Percentiles rank a stretch among this genome's conserved stretches.
These are phyloP conservation scores for Suillus brevipes DNA, from an alignment of 768 basidiomycete species.

Conservation along the genomic window DNA sequence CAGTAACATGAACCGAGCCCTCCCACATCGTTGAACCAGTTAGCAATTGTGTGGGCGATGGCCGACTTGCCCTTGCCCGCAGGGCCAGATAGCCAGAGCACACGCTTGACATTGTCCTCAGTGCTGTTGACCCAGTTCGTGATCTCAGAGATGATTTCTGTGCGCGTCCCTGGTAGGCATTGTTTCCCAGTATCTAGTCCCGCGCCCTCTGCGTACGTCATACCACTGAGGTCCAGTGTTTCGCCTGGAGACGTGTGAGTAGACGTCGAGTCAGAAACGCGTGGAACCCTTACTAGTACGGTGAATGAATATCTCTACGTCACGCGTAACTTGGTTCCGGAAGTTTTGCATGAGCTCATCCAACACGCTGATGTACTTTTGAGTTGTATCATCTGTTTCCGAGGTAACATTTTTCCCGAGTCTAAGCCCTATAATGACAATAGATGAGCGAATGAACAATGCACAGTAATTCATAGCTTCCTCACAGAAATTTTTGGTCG, in stretches of 20 bases:
- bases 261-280: not conserved
- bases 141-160: constrained; percentile 27
- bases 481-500: constrained; percentile 8
- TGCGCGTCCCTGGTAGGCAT: constrained; percentile 24
- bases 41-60: constrained; percentile 18
- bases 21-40: not conserved
- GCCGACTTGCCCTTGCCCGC: not conserved
- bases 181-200: not conserved
- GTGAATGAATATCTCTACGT: not conserved
- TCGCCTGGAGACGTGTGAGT: not conserved
- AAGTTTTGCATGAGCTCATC: constrained; percentile 2
- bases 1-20: constrained; percentile 7
- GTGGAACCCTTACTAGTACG: not conserved
- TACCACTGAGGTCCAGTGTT: not conserved
- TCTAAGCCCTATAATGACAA: not conserved
- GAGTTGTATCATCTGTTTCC: not conserved
- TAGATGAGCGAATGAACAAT: not conserved
- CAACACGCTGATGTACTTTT: not conserved
- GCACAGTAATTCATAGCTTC: no score
- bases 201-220: not conserved
- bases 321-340: not conserved
- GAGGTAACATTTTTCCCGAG: not conserved
- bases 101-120: not conserved
- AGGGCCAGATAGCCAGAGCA: not conserved
- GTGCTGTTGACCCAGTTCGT: constrained; percentile 21